Percentiles rank a stretch among this genome's conserved stretches.
Evolutionary conservation across 768 basidiomycete genomes (phyloP).

Genomic region (Tulasnella sp.): DNA sequence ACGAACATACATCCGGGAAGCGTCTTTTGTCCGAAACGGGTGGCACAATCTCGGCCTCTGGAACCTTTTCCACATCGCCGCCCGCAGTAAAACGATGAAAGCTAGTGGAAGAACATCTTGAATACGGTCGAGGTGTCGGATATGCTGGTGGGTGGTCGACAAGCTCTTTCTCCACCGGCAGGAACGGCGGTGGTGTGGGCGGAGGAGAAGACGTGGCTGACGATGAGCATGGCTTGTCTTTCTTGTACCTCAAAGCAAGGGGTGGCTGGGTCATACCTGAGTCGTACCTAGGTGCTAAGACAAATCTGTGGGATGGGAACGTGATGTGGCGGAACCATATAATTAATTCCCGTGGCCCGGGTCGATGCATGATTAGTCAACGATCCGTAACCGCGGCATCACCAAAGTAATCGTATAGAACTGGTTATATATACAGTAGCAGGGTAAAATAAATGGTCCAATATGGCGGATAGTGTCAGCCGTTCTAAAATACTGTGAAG

Average conservation of each 20-base stretch:
- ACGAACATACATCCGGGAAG: too few relatives aligned
- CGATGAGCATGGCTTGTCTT: too few relatives aligned
- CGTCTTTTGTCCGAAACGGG: not conserved
- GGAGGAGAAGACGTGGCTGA: too few relatives aligned
- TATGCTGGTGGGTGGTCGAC: not conserved
- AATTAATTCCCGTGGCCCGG: too few relatives aligned
- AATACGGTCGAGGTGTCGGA: not conserved
- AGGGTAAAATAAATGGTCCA: not conserved
- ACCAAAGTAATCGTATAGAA: not conserved
- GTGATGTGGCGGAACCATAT: too few relatives aligned
- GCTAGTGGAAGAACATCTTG: not conserved
- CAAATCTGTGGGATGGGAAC: too few relatives aligned
- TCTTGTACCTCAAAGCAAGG: too few relatives aligned
- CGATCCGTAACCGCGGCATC: too few relatives aligned
- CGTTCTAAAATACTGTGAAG: conserved; percentile 12
- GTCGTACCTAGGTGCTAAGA: too few relatives aligned
- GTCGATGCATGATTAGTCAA: too few relatives aligned
- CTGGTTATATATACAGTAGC: not conserved
- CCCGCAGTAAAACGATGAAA: not conserved
- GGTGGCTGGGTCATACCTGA: too few relatives aligned
- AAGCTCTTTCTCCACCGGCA: not conserved
- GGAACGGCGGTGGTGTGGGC: not conserved
- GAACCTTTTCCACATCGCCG: not conserved
- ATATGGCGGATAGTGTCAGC: not conserved
- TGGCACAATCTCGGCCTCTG: not conserved